Percentiles rank a stretch among this genome's conserved stretches.
phyloP scores from a whole-genome alignment of 768 basidiomycete genomes.

The Termitomyces sp. region DNA sequence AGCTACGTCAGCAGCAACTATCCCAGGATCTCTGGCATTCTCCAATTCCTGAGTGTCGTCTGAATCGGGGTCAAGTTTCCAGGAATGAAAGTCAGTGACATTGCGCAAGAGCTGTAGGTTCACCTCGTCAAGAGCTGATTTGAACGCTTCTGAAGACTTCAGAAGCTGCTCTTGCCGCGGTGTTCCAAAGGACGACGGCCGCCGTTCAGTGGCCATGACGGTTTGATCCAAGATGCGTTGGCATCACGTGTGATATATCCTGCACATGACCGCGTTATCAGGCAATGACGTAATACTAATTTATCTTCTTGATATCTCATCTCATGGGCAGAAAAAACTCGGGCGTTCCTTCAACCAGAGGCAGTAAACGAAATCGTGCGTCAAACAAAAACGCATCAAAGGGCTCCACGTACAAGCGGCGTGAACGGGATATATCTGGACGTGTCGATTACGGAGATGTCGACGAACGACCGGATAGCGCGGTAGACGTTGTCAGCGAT shows the following conservation, averaged over 20 bases:
- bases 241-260: background rate
- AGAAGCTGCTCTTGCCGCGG: conserved; percentile 29
- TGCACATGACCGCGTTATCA: conserved; percentile 2
- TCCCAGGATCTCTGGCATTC: conserved; percentile 42
- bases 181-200: conserved; percentile 12
- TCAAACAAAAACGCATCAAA: conserved; percentile 17
- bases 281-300: background rate
- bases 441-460: conserved; percentile 13
- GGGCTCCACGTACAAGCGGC: conserved; percentile 9
- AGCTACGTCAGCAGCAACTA: conserved; percentile 53
- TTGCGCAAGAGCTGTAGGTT: conserved; percentile 33
- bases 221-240: conserved; percentile 2
- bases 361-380: conserved; percentile 28
- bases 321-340: conserved; percentile 40
- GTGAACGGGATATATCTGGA: conserved; percentile 9
- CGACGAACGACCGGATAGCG: conserved; percentile 51
- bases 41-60: conserved; percentile 27
- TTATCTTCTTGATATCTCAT: background rate
- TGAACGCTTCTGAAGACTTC: conserved; percentile 26
- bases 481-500: conserved; percentile 41
- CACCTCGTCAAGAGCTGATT: conserved; percentile 26
- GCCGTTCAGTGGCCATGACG: conserved; percentile 1
- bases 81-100: conserved; percentile 28
- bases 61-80: conserved; percentile 27
- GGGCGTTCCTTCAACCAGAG: conserved; percentile 21